Evolutionary conservation across 169 alveolate genomes (phyloP), one percentile per base, ranked within the genome.

Genomic region (Eimeria brunetti): DNA sequence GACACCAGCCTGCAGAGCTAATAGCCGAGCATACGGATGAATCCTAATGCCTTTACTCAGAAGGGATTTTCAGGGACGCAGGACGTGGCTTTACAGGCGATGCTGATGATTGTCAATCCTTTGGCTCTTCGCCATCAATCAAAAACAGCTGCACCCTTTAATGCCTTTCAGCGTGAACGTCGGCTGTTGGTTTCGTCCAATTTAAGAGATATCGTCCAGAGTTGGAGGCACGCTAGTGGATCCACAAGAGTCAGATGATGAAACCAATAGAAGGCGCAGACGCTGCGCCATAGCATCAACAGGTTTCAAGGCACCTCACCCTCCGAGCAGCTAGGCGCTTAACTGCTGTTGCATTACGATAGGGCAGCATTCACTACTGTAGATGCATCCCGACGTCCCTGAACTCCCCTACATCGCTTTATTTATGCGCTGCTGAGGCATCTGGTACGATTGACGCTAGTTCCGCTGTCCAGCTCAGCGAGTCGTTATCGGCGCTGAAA

Each of bases 361-460:
- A n/a, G 80, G 49, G 44, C 14, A 4, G 14, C 22, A 16, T 12
- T 27, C 49, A 1, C 36, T 24, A 16, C 22, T 11, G 80, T 46
- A 46, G 58, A 7, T 46, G 80, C 33, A 6, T 22, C 38, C 56
- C 24, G 22, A 20, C 86, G 60, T 49, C 62, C 9, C 56, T 24
- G 60, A 22, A 41, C 56, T 0, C 56, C 62, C 86, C 64, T 20
- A 33, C 44, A 44, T 27, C 5, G 62, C 7, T 76, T 44, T 41
- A 27, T 76, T 44, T 41, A 76, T 44, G 60, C 41, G 86, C 36
- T 41, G 58, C 24, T 14, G 86, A 58, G 38, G 86, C 86, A 22
- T 76, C 86, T 22, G 41, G 24, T 46, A 76, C 14, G 41, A 44
- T 76, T 22, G 86, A 76, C 58, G 44, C 86, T 33, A 76, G 86